Conservation (phyloP, 495 filamentous ascomycete genomes). For the Xylaria scruposa region DNA sequence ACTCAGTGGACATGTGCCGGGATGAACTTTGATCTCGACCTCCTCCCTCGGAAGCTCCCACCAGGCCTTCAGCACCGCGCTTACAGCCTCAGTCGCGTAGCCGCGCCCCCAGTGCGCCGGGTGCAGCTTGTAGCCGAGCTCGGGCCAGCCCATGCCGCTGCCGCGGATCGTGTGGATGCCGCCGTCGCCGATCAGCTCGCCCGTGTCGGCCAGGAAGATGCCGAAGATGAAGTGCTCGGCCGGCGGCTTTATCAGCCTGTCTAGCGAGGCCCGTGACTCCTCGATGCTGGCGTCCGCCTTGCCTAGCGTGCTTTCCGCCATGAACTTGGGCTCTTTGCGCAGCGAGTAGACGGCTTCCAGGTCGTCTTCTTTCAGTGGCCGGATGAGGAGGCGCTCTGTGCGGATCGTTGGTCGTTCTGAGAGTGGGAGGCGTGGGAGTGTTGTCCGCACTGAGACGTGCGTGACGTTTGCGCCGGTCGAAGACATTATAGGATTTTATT, state of each 20-base stretch:
- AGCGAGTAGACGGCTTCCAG: constrained; percentile 41
- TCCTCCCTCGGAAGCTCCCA: constrained; percentile 44
- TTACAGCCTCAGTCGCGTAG: constrained; percentile 52
- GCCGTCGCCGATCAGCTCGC: constrained; percentile 47
- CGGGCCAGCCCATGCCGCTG: constrained; percentile 48
- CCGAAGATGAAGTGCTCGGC: constrained; percentile 45
- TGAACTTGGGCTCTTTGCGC: constrained; percentile 52
- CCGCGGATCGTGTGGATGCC: constrained; percentile 35
- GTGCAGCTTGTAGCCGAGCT: constrained; percentile 57
- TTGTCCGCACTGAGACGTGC: constrained; percentile 31
- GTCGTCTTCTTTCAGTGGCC: constrained; percentile 41
- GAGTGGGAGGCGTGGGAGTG: constrained; percentile 39
- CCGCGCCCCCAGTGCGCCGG: constrained; percentile 52
- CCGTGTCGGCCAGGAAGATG: constrained; percentile 44
- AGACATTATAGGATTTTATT: constrained; percentile 13
- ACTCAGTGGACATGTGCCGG: neutral
- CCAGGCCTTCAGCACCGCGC: constrained; percentile 45
- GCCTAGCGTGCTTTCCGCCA: constrained; percentile 47
- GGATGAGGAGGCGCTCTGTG: constrained; percentile 51
- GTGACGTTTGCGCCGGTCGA: neutral
- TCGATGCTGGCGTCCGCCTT: constrained; percentile 40
- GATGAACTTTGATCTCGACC: constrained; percentile 36
- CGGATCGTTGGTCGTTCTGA: constrained; percentile 31
- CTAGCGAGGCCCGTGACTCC: constrained; percentile 41
- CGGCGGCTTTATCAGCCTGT: constrained; percentile 32